These are phyloP conservation scores for Zalaria sp. DNA, from an alignment of 2,329 filamentous ascomycete species.

Conservation along the genomic window DNA sequence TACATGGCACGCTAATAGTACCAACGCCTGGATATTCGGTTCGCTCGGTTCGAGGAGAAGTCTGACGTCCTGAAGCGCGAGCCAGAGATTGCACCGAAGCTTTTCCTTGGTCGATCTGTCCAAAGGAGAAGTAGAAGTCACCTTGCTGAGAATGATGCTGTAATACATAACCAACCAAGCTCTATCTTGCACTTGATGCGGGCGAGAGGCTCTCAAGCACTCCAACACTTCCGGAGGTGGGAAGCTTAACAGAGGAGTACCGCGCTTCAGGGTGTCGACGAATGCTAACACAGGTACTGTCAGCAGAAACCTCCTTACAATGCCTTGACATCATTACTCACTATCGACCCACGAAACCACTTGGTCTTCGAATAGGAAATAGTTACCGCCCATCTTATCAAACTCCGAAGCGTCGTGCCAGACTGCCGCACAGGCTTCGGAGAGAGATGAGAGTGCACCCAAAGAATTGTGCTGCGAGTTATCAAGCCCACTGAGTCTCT, in stretches of 20 bases:
- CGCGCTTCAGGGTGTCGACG: conserved; percentile 2
- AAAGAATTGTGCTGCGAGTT: conserved; percentile 2
- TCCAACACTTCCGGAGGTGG: conserved; percentile 5
- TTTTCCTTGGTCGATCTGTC: conserved; percentile 6
- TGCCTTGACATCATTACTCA: not conserved
- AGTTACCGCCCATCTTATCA: conserved; percentile 4
- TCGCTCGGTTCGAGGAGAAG: conserved; percentile 11
- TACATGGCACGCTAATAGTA: conserved; percentile 9
- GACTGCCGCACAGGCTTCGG: conserved; percentile 7
- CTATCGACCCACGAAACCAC: conserved; percentile 5
- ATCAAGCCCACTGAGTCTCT: conserved; percentile 2
- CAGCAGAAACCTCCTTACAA: not conserved
- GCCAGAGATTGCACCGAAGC: conserved; percentile 11
- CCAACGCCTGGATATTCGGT: conserved; percentile 11
- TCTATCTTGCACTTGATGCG: conserved; percentile 6
- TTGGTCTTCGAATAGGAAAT: conserved; percentile 8
- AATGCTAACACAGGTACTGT: conserved; percentile 3
- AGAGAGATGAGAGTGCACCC: conserved; percentile 7
- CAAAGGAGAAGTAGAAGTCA: conserved; percentile 3
- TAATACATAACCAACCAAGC: conserved; percentile 14
- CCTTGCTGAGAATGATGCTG: conserved; percentile 8
- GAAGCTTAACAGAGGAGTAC: conserved; percentile 5
- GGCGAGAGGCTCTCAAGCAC: conserved; percentile 3
- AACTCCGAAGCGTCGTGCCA: conserved; percentile 9
- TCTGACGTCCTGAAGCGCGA: conserved; percentile 12